Evolutionary conservation across 768 basidiomycete species (phyloP).

Genomic region (Hydnum rufescens): DNA sequence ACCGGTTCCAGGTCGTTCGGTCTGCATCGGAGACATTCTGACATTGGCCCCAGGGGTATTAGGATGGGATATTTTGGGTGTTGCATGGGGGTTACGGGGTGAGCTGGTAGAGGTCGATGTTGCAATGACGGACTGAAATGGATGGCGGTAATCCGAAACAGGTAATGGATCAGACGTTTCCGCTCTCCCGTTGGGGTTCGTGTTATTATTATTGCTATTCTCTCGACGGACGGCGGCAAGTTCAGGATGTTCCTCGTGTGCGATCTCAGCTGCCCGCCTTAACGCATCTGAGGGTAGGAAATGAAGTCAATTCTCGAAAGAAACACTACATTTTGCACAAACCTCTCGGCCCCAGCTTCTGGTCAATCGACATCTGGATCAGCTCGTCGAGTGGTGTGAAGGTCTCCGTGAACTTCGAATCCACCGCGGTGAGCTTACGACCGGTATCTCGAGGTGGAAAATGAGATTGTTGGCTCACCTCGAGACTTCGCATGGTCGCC

Average conservation of each 20-base stretch:
- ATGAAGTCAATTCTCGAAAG: background rate
- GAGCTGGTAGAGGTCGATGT: background rate
- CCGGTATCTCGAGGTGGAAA: background rate
- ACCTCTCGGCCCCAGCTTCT: background rate
- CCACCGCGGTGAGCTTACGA: background rate
- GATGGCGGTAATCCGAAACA: background rate
- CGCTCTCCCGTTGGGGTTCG: background rate
- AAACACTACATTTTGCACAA: background rate
- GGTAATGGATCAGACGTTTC: background rate
- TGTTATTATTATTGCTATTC: background rate
- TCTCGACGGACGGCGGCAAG: background rate
- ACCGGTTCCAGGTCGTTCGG: background rate
- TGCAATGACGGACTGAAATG: background rate
- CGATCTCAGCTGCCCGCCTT: too few relatives aligned
- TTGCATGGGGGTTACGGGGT: background rate
- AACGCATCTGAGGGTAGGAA: too few relatives aligned
- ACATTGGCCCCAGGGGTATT: background rate
- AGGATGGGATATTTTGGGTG: background rate
- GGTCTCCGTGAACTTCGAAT: background rate
- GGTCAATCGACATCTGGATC: background rate
- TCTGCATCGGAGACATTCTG: background rate
- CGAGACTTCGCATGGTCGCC: conserved; percentile 74
- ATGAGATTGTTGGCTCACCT: conserved; percentile 25
- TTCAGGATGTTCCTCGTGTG: background rate
- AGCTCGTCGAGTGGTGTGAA: background rate